phyloP scores from a whole-genome alignment of 495 filamentous ascomycete genomes.

The Hypoxylon crocopeplum region DNA sequence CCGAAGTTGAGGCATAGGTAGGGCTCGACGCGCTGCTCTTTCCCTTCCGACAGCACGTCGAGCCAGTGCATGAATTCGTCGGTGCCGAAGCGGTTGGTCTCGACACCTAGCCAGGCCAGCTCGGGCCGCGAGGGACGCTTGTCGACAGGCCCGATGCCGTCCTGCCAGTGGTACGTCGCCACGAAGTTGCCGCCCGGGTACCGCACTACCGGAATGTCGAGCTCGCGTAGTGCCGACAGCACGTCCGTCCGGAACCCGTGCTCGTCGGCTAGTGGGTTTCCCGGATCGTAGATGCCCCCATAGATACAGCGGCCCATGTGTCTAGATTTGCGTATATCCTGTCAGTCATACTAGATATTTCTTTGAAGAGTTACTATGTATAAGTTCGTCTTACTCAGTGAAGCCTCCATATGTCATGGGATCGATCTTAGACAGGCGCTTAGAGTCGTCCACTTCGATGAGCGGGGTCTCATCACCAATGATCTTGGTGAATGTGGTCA shows the following conservation, averaged over 20 bases:
- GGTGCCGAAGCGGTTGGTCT: slow-evolving; percentile 79
- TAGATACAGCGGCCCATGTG: slow-evolving; percentile 88
- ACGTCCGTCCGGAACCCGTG: slow-evolving; percentile 81
- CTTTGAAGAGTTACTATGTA: background rate
- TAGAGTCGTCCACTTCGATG: slow-evolving; percentile 65
- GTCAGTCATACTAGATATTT: background rate
- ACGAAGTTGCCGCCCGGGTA: slow-evolving; percentile 85
- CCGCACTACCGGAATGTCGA: slow-evolving; percentile 75
- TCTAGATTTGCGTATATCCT: slow-evolving; percentile 44
- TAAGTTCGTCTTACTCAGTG: slow-evolving; percentile 61
- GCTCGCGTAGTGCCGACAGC: slow-evolving; percentile 69
- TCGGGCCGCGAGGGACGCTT: slow-evolving; percentile 71
- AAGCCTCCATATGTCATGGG: slow-evolving; percentile 79
- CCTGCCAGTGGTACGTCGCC: slow-evolving; percentile 83
- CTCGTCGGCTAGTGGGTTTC: slow-evolving; percentile 70
- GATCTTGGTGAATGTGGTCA: slow-evolving; percentile 76
- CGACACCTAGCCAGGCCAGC: slow-evolving; percentile 75
- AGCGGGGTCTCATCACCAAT: slow-evolving; percentile 60
- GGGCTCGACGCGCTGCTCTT: slow-evolving; percentile 61
- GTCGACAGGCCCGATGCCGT: slow-evolving; percentile 76
- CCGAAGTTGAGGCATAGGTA: slow-evolving; percentile 79
- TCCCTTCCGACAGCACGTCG: slow-evolving; percentile 59
- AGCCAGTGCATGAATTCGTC: slow-evolving; percentile 88
- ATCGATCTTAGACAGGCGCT: slow-evolving; percentile 71
- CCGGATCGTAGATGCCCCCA: slow-evolving; percentile 81